Base-by-base conservation (phyloP, 371 early-diverging fungal genomes). In the Zopfochytrium polystomum region DNA sequence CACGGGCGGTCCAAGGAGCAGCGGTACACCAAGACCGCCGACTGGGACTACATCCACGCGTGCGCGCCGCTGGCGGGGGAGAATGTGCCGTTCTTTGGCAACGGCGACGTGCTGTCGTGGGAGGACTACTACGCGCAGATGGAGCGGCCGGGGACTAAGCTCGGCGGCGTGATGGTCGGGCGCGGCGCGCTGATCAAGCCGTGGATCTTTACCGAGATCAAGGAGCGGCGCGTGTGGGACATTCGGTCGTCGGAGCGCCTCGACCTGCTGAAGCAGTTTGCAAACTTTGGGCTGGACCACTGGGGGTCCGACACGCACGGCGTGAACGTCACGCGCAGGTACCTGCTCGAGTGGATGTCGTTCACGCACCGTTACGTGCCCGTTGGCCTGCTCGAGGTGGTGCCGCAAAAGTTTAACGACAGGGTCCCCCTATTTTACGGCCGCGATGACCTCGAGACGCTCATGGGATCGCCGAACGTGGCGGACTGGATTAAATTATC, bases 231-330 rank as follows among this genome's bases (percentile, higher is more conserved):
- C 22, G 83, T 91, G 51, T 92, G 87, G 87, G 98, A 98, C 70
- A 95, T 96, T 52, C 88, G 91, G 25, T 81, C 93, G 0, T 66
- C 77, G 3, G 96, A 98, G 76, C 87, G 98, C 27, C 79, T 98
- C 53, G 96, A 93, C 38, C 88, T 98, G 61, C 69, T 96, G 63
- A 82, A 85, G 53, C 74, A 85, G 33, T 98, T 90, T 76, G 86
- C 86, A 26, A 69, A 86, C 34, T 91, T 82, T 70, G 98, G 96
- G 30, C 70, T 96, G 52, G 96, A 94, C 68, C 90, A 93, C 65
- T 98, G 96, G 96, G 96, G 96, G 33, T 83, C 87, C 7, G 96
- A 98, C 72, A 89, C 87, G 25, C 80, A 77, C 74, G 96, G 96
- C 46, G 81, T 95, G 5, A 90, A 90, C 64, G 76, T 74, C 2